Percentiles rank a stretch among this genome's conserved stretches.
These are phyloP conservation scores for Endothia cerciana DNA, from an alignment of 2,329 filamentous ascomycete species.

Conservation along the genomic window DNA sequence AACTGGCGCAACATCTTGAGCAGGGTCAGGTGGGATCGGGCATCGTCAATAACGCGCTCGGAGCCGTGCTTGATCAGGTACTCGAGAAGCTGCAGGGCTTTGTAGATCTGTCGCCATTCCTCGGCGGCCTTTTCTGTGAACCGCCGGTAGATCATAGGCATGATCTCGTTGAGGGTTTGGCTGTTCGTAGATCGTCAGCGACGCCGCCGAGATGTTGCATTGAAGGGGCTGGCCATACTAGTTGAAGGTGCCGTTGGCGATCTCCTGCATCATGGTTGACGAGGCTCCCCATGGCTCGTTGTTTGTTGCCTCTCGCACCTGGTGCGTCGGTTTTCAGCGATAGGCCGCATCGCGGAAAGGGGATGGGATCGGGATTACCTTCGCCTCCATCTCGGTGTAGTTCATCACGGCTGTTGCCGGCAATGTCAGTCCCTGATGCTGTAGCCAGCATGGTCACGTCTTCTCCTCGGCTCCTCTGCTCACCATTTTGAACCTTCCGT, in stretches of 20 bases:
- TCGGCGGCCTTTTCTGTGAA: constrained; percentile 98
- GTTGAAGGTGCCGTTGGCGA: constrained; percentile 96
- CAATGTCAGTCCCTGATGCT: constrained; percentile 13
- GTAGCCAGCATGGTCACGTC: not conserved
- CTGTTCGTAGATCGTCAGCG: constrained; percentile 49
- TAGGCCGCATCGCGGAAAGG: constrained; percentile 26
- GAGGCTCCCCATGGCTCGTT: constrained; percentile 96
- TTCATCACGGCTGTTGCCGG: constrained; percentile 84
- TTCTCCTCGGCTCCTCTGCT: constrained; percentile 33
- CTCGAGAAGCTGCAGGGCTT: constrained; percentile 93
- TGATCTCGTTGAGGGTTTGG: constrained; percentile 97
- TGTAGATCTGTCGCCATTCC: constrained; percentile 99
- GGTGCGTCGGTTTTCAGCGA: constrained; percentile 25
- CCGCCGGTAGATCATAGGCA: constrained; percentile 99
- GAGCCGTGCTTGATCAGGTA: constrained; percentile 97
- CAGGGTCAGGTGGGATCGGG: constrained; percentile 89
- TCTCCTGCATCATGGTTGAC: constrained; percentile 91
- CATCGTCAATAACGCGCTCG: constrained; percentile 95
- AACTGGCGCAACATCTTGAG: constrained; percentile 99
- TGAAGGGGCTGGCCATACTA: constrained; percentile 68
- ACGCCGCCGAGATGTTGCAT: not conserved
- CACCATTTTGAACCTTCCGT: constrained; percentile 96
- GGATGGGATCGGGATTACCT: constrained; percentile 46
- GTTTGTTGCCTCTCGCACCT: constrained; percentile 98
- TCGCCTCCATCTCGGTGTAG: constrained; percentile 89